phyloP scores from a whole-genome alignment of 2,329 filamentous ascomycete genomes.

The Pseudogymnoascus sp. region DNA sequence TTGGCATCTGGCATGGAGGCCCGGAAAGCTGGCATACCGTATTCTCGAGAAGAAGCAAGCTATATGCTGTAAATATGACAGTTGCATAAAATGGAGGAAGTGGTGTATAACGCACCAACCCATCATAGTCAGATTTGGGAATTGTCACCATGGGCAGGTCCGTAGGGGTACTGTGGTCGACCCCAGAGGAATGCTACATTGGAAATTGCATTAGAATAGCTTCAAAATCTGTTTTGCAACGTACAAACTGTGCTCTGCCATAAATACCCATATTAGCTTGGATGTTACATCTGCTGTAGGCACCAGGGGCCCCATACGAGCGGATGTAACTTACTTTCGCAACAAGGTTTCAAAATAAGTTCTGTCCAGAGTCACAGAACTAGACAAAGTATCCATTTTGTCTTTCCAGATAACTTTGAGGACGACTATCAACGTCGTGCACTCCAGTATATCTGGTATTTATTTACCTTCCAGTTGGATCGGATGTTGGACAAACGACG shows the following conservation, averaged over 20 bases:
- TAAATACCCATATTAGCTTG: neutral
- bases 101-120: conserved; percentile 35
- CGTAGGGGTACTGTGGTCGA: conserved; percentile 29
- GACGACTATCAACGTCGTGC: neutral
- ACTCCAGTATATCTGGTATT: conserved; percentile 3
- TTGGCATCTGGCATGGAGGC: neutral
- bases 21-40: conserved; percentile 37
- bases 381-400: neutral
- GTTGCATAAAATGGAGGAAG: neutral
- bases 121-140: conserved; percentile 52
- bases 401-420: neutral
- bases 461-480: neutral
- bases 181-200: conserved; percentile 32
- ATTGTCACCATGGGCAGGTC: conserved; percentile 42
- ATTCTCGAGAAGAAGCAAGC: conserved; percentile 38
- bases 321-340: conserved; percentile 43
- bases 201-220: conserved; percentile 8
- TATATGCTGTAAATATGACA: conserved; percentile 10
- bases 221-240: conserved; percentile 21
- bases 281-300: neutral
- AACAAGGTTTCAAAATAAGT: conserved; percentile 54
- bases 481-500: conserved; percentile 4
- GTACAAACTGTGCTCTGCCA: conserved; percentile 38
- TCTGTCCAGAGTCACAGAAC: conserved; percentile 49
- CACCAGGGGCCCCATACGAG: neutral